Evolutionary conservation across 2,329 filamentous ascomycete species (phyloP).

Genomic region (Geosmithia flava): DNA sequence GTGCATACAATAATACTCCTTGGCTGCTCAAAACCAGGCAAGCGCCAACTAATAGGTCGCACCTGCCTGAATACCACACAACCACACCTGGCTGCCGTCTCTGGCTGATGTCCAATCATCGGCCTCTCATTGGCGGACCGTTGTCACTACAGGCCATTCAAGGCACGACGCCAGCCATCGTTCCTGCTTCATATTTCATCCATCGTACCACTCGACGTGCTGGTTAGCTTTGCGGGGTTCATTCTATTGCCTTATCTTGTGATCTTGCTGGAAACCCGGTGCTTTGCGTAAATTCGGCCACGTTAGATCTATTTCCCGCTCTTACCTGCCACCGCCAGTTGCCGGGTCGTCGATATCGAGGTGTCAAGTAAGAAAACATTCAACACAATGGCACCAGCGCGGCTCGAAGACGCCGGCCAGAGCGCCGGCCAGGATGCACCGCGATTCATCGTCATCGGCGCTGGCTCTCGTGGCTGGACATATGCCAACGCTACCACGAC

Average conservation of each 20-base stretch:
- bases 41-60: neutral
- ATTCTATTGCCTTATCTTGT: neutral
- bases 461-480: conserved; percentile 63
- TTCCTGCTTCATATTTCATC: neutral
- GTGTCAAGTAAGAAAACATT: neutral
- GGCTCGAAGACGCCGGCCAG: conserved; percentile 14
- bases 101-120: neutral
- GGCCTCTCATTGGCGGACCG: neutral
- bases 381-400: neutral
- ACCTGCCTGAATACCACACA: neutral
- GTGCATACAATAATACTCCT: neutral
- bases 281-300: neutral
- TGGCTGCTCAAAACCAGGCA: neutral
- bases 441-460: conserved; percentile 69
- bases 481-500: conserved; percentile 60
- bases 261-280: neutral
- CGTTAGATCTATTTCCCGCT: neutral
- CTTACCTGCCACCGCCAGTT: neutral
- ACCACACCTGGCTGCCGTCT: neutral
- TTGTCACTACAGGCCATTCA: neutral
- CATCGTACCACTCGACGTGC: neutral
- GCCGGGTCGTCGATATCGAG: neutral
- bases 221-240: neutral
- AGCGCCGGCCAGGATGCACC: conserved; percentile 30
- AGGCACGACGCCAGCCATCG: neutral